These are phyloP conservation scores for Trichoderma lentiforme DNA, from an alignment of 2,329 filamentous ascomycete genomes.

Conservation along the genomic window DNA sequence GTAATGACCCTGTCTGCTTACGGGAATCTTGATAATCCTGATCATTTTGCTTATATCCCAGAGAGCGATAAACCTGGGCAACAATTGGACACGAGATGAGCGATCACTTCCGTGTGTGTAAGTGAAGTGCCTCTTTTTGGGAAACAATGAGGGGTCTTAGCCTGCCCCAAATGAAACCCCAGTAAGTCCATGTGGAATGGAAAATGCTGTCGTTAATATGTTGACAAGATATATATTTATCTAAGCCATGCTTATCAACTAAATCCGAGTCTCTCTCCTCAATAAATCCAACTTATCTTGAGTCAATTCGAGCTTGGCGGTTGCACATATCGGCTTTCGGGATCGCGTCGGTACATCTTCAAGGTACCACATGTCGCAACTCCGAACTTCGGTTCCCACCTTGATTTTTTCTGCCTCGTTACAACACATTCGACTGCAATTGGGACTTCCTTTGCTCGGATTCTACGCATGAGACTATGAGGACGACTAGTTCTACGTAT, in stretches of 20 bases:
- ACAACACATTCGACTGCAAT: neutral
- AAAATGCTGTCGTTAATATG: neutral
- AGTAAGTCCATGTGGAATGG: neutral
- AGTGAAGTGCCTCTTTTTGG: neutral
- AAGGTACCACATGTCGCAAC: conserved; percentile 4
- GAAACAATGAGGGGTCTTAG: neutral
- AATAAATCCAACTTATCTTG: neutral
- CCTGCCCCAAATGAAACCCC: neutral
- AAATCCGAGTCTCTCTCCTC: neutral
- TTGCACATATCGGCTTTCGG: conserved; percentile 8
- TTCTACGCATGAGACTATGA: neutral
- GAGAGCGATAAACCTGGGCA: neutral
- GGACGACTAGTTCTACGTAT: neutral
- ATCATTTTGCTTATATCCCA: neutral
- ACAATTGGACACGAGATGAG: neutral
- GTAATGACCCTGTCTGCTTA: neutral
- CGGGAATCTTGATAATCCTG: neutral
- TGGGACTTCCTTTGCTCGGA: neutral
- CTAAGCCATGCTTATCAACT: neutral
- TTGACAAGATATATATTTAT: neutral
- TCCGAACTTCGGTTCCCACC: conserved; percentile 14
- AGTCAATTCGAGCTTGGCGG: neutral
- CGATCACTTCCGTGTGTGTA: neutral
- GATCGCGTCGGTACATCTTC: conserved; percentile 16
- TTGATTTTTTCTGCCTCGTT: conserved; percentile 10